phyloP scores from a whole-genome alignment of 805 yeast genomes.

The Kazachstania viticola region DNA sequence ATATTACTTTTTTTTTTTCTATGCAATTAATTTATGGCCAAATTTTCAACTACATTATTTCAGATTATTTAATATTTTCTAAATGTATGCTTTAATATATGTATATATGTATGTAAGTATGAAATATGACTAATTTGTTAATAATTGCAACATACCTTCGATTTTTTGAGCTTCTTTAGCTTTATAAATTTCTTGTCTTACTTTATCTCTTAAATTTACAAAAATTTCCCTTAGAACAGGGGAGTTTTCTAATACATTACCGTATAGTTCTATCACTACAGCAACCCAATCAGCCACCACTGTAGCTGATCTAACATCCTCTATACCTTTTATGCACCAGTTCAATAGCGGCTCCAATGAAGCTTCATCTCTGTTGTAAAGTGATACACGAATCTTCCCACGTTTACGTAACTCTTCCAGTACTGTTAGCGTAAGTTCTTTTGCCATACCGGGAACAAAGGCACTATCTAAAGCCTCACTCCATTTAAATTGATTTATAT shows the following conservation, averaged over 20 bases:
- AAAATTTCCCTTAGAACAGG: slow-evolving; percentile 69
- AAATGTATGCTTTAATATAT: too few relatives aligned
- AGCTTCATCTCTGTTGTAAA: slow-evolving; percentile 75
- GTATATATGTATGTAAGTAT: too few relatives aligned
- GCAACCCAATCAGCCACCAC: slow-evolving; percentile 64
- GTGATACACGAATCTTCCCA: slow-evolving; percentile 77
- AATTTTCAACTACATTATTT: too few relatives aligned
- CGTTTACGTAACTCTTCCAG: slow-evolving; percentile 77
- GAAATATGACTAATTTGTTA: slow-evolving; percentile 41
- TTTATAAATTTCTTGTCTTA: slow-evolving; percentile 58
- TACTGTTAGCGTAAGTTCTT: slow-evolving; percentile 72
- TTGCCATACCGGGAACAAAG: slow-evolving; percentile 62
- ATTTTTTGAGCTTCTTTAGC: slow-evolving; percentile 82
- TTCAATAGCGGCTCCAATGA: slow-evolving; percentile 74
- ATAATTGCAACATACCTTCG: slow-evolving; percentile 85
- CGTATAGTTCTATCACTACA: slow-evolving; percentile 64
- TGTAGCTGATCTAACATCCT: slow-evolving; percentile 59
- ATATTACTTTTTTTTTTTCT: too few relatives aligned
- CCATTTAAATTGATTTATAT: slow-evolving; percentile 84
- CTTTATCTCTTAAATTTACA: slow-evolving; percentile 44
- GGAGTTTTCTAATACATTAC: slow-evolving; percentile 55
- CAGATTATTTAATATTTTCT: too few relatives aligned
- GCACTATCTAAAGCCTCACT: slow-evolving; percentile 85
- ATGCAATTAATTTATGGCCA: too few relatives aligned
- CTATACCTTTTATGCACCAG: slow-evolving; percentile 70